These are phyloP conservation scores for Candida peoriensis DNA, from an alignment of 805 yeast genomes.

Conservation along the genomic window DNA sequence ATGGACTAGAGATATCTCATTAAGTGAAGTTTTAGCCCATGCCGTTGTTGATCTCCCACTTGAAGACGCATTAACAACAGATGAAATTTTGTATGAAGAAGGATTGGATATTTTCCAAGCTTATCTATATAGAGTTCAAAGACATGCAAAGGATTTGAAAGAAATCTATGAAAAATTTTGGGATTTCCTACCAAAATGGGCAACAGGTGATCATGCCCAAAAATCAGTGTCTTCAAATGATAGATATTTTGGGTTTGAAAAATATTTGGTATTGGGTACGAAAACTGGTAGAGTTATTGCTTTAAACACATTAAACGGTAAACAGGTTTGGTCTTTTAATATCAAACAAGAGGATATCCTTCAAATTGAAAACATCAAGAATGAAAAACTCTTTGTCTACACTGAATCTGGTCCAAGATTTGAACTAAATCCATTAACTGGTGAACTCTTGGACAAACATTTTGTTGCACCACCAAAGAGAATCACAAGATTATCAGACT, in stretches of 20 bases:
- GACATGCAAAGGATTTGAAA: conserved; percentile 21
- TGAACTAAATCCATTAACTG: conserved; percentile 25
- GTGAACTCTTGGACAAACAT: conserved; percentile 19
- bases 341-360: conserved; percentile 18
- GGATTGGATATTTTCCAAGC: conserved; percentile 25
- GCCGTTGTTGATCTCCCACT: conserved; percentile 23
- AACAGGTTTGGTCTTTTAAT: conserved; percentile 33
- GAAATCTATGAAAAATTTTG: conserved; percentile 10
- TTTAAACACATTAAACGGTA: conserved; percentile 36
- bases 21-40: conserved; percentile 33
- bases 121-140: conserved; percentile 27
- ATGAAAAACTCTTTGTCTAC: conserved; percentile 13
- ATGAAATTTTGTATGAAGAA: conserved; percentile 29
- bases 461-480: conserved; percentile 10
- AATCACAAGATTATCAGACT: conserved; percentile 11
- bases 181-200: conserved; percentile 8
- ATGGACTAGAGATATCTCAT: conserved; percentile 43
- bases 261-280: conserved; percentile 38
- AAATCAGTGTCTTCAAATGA: conserved; percentile 6
- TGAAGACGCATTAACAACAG: conserved; percentile 19
- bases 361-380: conserved; percentile 15
- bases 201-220: conserved; percentile 8
- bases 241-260: conserved; percentile 41
- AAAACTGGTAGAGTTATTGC: conserved; percentile 38
- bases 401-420: conserved; percentile 18